phyloP scores from a whole-genome alignment of 176 grass and related monocot species.

The Coix lacrymajobi region DNA sequence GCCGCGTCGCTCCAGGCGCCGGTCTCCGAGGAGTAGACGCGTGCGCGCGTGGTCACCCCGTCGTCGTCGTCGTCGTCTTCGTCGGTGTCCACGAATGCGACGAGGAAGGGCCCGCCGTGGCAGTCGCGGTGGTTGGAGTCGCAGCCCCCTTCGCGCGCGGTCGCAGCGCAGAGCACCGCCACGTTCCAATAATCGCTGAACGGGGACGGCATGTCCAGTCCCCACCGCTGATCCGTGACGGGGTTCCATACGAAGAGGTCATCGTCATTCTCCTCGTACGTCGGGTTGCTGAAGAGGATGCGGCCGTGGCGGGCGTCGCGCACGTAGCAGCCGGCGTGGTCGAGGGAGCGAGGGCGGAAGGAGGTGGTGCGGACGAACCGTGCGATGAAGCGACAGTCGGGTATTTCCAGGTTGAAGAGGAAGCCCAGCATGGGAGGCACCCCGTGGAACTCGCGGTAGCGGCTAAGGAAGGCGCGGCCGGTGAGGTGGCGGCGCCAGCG shows the following conservation, averaged over 20 bases:
- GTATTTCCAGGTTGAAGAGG: neutral
- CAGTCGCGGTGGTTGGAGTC: conserved; percentile 29
- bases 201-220: neutral
- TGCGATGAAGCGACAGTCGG: rapidly evolving
- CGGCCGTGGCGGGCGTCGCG: conserved; percentile 30
- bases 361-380: conserved; percentile 4
- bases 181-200: neutral
- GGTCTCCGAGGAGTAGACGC: conserved; percentile 19
- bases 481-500: conserved; percentile 3
- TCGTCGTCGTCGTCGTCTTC: neutral
- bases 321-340: neutral
- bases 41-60: neutral
- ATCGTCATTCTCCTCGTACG: neutral
- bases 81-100: neutral
- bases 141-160: neutral
- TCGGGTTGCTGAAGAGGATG: neutral
- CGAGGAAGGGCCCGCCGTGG: conserved; percentile 14
- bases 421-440: neutral
- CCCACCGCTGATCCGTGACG: neutral
- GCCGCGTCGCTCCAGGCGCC: neutral
- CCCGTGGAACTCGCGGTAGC: conserved; percentile 17
- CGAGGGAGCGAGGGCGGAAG: conserved; percentile 2
- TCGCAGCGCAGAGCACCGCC: conserved; percentile 20
- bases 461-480: neutral
- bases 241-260: conserved; percentile 2